Evolutionary conservation across 2,329 filamentous ascomycete species (phyloP), one percentile per base, ranked within the genome.

Genomic region (Fusarium udum): DNA sequence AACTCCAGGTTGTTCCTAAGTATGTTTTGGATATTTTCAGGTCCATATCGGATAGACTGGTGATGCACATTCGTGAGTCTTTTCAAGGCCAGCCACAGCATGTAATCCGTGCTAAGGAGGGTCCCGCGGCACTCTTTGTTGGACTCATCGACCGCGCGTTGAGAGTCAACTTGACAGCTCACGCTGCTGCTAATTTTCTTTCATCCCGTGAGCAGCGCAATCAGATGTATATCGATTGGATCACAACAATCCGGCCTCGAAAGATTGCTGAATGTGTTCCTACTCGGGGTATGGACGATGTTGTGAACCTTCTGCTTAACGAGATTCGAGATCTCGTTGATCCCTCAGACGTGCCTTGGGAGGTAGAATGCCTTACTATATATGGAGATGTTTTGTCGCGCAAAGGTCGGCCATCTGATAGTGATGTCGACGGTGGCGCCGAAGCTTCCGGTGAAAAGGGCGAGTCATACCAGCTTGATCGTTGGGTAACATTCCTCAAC

Each of bases 141-240:
- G 92, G 92, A 52, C 87, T 99, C 3, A 84, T 99, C 24, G 93
- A 95, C 79, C 93, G 96, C 56, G 92, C 96, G 78, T 87, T 98
- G 40, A 90, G 95, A 65, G 96, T 98, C 68, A 99, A 99, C 79
- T 89, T 96, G 67, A 94, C 95, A 26, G 96, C 96, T 5, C 95
- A 98, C 79, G 95, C 96, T 4, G 95, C 95, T 4, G 95, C 95
- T 28, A 97, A 96, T 72, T 95, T 97, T 89, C 87, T 99, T 18
- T 94, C 94, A 13, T 94, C 95, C 78, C 91, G 94, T 24, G 93
- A 94, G 51, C 97, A 97, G 80, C 91, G 96, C 61, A 94, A 96
- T 74, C 93, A 96, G 78, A 98, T 99, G 96, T 98, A 96, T 85
- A 86, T 92, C 57, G 96, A 99, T 79, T 97, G 95, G 91, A 91